A percentile compares a stretch with the other conserved stretches of the same genome.
Conservation (phyloP, 164 flowering plant species). For the Aristolochia fimbriata region DNA sequence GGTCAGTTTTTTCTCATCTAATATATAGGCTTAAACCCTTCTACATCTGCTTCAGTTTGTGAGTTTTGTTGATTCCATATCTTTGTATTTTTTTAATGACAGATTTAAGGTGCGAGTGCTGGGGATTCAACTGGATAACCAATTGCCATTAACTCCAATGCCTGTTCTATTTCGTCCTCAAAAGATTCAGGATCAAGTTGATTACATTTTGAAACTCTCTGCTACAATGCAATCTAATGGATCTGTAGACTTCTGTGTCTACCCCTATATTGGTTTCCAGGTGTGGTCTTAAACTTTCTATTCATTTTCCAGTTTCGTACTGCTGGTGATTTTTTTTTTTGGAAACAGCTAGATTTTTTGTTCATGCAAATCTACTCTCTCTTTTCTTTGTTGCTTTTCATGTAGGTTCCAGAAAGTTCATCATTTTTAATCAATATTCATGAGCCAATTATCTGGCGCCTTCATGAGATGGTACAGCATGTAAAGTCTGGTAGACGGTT, state of each 20-base stretch:
- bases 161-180: slow-evolving; percentile 97
- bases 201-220: slow-evolving; percentile 67
- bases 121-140: slow-evolving; percentile 90
- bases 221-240: slow-evolving; percentile 76
- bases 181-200: slow-evolving; percentile 60
- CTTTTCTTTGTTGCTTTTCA: background rate
- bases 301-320: background rate
- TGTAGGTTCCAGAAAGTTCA: slow-evolving; percentile 76
- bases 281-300: slow-evolving; percentile 18
- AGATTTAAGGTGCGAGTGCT: slow-evolving; percentile 81
- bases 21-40: background rate
- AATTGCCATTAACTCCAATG: slow-evolving; percentile 86
- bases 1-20: slow-evolving; percentile 33
- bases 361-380: background rate
- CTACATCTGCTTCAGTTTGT: background rate
- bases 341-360: background rate
- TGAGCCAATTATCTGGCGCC: slow-evolving; percentile 98
- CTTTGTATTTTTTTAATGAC: slow-evolving; percentile 13
- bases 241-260: slow-evolving; percentile 57
- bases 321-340: too few species aligned
- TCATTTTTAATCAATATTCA: slow-evolving; percentile 82
- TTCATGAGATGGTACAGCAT: slow-evolving; percentile 94
- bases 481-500: slow-evolving; percentile 45
- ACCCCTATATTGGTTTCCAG: slow-evolving; percentile 88
- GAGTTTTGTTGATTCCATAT: background rate